Percentiles rank a stretch among this genome's conserved stretches.
phyloP scores from a whole-genome alignment of 495 filamentous ascomycete species.

The Evernia prunastri region DNA sequence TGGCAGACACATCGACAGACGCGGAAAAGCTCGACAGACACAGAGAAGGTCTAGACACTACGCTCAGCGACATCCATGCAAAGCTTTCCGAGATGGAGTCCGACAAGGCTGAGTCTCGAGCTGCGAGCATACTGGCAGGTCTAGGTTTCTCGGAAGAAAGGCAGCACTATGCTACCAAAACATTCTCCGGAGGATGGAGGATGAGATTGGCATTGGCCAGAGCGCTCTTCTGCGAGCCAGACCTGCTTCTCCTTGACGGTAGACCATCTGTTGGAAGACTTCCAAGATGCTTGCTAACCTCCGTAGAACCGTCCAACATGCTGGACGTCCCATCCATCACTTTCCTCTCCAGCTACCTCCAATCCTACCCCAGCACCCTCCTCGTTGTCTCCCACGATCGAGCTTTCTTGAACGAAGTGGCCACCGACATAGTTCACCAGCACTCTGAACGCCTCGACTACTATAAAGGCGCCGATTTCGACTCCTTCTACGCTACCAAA shows the following conservation, averaged over 20 bases:
- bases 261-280: slow-evolving; percentile 12
- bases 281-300: slow-evolving; percentile 25
- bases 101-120: slow-evolving; percentile 92
- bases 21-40: slow-evolving; percentile 77
- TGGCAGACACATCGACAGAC: slow-evolving; percentile 83
- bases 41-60: slow-evolving; percentile 81
- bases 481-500: slow-evolving; percentile 95
- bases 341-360: slow-evolving; percentile 94
- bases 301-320: slow-evolving; percentile 95
- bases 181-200: slow-evolving; percentile 98
- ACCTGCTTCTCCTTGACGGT: slow-evolving; percentile 88
- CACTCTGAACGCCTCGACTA: slow-evolving; percentile 96
- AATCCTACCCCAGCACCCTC: slow-evolving; percentile 87
- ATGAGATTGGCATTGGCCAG: slow-evolving; percentile 94
- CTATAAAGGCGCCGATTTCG: slow-evolving; percentile 95
- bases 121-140: slow-evolving; percentile 92
- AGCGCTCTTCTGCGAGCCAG: slow-evolving; percentile 97
- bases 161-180: slow-evolving; percentile 89
- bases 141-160: slow-evolving; percentile 92
- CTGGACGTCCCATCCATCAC: slow-evolving; percentile 99
- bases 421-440: slow-evolving; percentile 99
- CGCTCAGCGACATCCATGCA: slow-evolving; percentile 78
- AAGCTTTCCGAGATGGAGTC: slow-evolving; percentile 99
- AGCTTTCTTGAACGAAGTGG: slow-evolving; percentile 97
- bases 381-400: slow-evolving; percentile 98